Evolutionary conservation across 2,329 filamentous ascomycete genomes (phyloP), one percentile per base, ranked within the genome.

Genomic region (Diaporthe aspalathi): DNA sequence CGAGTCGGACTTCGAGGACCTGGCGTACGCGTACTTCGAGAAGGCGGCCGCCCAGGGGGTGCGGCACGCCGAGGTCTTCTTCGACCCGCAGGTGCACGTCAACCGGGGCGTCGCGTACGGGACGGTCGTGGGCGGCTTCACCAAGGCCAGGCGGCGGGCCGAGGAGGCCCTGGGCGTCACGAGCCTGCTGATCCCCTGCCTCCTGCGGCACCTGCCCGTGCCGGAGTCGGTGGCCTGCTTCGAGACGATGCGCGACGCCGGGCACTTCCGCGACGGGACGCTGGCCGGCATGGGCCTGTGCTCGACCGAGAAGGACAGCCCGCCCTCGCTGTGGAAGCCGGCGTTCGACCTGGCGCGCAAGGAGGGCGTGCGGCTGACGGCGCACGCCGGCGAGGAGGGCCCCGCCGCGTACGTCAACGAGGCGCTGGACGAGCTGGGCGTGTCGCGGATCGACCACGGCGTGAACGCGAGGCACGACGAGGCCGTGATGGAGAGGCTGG

Each of bases 61-160:
- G 1, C 85, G 88, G 62, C 92, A 95, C 77, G 91, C 91, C 17
- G 93, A 95, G 80, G 86, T 94, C 74, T 95, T 94, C 83, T 94
- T 95, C 82, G 93, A 95, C 79, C 92, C 93, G 1, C 92, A 95
- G 80, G 92, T 91, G 1, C 93, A 95, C 79, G 87, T 89, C 5
- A 82, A 81, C 16, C 87, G 92, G 22, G 90, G 90, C 6, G 82
- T 95, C 4, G 75, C 84, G 9, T 91, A 93, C 77, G 82, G 86
- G 20, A 91, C 88, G 2, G 86, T 94, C 27, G 85, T 94, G 4
- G 78, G 80, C 3, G 93, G 93, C 3, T 90, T 94, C 75, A 82
- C 82, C 0, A 84, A 84, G 1, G 93, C 91, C 1, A 87, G 90
- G 75, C 77, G 81, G 68, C 86, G 88, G 27, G 92, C 92, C 1